These are phyloP conservation scores for Aspergillus caelatus DNA, from an alignment of 2,329 filamentous ascomycete species.

Conservation along the genomic window DNA sequence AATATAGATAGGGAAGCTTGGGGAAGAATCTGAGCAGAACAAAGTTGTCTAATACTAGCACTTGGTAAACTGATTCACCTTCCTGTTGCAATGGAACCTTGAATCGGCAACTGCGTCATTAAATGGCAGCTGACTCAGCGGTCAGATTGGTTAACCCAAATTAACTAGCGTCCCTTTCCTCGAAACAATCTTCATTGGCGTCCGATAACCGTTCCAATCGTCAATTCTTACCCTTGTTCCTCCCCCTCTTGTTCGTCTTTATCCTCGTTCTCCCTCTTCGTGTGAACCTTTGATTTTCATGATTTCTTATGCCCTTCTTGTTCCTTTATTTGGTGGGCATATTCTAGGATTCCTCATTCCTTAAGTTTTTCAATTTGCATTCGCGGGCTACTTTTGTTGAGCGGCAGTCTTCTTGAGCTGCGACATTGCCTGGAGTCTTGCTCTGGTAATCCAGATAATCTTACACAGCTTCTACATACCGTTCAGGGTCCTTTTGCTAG, in stretches of 20 bases:
- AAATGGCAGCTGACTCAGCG: neutral
- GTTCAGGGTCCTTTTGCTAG: slow-evolving; percentile 18
- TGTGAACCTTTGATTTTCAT: neutral
- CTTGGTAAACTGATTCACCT: neutral
- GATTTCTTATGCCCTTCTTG: neutral
- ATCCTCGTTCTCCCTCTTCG: neutral
- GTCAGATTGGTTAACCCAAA: neutral
- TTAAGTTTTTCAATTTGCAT: slow-evolving; percentile 4
- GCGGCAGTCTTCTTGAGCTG: neutral
- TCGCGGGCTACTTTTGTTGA: neutral
- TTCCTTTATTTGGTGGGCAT: neutral
- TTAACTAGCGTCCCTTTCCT: neutral
- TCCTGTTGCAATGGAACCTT: neutral
- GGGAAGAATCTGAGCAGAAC: neutral
- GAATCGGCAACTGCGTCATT: slow-evolving; percentile 5
- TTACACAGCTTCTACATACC: slow-evolving; percentile 9
- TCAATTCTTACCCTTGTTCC: slow-evolving; percentile 1
- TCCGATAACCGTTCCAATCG: slow-evolving; percentile 1
- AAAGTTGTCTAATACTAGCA: neutral
- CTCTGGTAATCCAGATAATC: neutral
- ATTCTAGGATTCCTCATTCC: slow-evolving; percentile 1
- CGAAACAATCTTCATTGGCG: neutral
- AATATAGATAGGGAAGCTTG: neutral
- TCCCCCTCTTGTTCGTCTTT: neutral
- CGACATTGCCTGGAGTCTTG: neutral